A percentile compares a stretch with the other conserved stretches of the same genome.
Evolutionary conservation across 129 eudicot genomes (phyloP).

Genomic region (Saposhnikovia divaricata): DNA sequence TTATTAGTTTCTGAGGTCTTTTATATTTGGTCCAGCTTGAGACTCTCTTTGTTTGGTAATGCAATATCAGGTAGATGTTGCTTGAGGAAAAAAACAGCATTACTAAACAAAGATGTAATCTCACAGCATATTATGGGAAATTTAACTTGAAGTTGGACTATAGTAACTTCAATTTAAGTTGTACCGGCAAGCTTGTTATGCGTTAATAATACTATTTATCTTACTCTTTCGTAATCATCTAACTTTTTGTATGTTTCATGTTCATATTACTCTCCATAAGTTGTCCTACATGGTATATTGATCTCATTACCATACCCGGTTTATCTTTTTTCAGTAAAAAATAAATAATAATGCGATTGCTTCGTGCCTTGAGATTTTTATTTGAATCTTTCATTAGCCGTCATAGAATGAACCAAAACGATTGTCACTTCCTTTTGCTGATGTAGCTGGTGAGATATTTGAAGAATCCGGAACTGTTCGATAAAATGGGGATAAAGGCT

Average conservation of each 20-base stretch:
- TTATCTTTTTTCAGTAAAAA: not conserved
- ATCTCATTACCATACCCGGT: not conserved
- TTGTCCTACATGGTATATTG: not conserved
- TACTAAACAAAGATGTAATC: not conserved
- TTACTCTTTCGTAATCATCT: not conserved
- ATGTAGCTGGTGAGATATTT: constrained; percentile 70
- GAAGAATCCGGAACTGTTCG: constrained; percentile 83
- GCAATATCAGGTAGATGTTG: not conserved
- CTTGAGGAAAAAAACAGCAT: not conserved
- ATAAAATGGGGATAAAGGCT: constrained; percentile 82
- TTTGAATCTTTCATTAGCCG: not conserved
- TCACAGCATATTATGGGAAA: not conserved
- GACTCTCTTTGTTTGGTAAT: not conserved
- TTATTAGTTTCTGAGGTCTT: not conserved
- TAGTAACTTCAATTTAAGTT: not conserved
- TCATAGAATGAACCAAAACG: constrained; percentile 1
- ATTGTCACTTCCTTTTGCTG: constrained; percentile 11
- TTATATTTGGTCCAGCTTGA: not conserved
- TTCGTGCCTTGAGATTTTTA: not conserved
- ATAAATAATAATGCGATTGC: not conserved
- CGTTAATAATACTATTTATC: not conserved
- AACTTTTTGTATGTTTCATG: not conserved
- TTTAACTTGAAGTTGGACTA: not conserved
- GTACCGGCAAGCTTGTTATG: not conserved
- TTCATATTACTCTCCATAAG: not conserved